Evolutionary conservation across 805 yeast species (phyloP).

Genomic region (Myxozyma vanderwaltii): DNA sequence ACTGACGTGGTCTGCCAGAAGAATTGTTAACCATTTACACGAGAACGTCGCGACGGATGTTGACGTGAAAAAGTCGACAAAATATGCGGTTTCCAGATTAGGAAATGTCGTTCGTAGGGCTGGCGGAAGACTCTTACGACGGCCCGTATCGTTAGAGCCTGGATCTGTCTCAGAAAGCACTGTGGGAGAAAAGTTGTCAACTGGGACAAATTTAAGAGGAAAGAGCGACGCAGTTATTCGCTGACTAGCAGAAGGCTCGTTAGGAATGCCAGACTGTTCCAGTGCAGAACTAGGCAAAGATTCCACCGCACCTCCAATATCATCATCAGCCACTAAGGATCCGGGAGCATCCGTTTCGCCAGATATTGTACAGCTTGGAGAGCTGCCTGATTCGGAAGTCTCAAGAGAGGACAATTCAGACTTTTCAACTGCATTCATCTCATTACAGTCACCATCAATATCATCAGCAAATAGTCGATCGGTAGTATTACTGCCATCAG

Average conservation of each 20-base stretch:
- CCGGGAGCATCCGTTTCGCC: background rate
- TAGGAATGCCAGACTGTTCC: background rate
- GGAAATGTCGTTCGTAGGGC: constrained; percentile 3
- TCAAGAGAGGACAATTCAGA: too few relatives aligned
- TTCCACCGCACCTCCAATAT: background rate
- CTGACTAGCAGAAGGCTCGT: too few relatives aligned
- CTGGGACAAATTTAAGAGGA: background rate
- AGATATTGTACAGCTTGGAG: background rate
- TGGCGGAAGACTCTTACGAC: background rate
- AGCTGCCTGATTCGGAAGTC: background rate
- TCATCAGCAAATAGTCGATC: background rate
- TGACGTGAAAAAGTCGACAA: constrained; percentile 26
- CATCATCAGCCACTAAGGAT: background rate
- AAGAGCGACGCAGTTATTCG: too few relatives aligned
- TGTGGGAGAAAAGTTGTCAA: background rate
- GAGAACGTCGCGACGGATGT: constrained; percentile 21
- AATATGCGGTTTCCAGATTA: constrained; percentile 16
- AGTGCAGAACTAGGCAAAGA: background rate
- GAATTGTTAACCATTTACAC: constrained; percentile 21
- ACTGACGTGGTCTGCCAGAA: constrained; percentile 18
- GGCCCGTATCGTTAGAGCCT: background rate
- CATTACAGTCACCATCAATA: background rate
- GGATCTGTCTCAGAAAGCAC: background rate
- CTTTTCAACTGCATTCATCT: background rate
- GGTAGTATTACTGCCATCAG: background rate